Evolutionary conservation across 106 monocot genomes (phyloP).

Genomic region (Ottelia alismoides): DNA sequence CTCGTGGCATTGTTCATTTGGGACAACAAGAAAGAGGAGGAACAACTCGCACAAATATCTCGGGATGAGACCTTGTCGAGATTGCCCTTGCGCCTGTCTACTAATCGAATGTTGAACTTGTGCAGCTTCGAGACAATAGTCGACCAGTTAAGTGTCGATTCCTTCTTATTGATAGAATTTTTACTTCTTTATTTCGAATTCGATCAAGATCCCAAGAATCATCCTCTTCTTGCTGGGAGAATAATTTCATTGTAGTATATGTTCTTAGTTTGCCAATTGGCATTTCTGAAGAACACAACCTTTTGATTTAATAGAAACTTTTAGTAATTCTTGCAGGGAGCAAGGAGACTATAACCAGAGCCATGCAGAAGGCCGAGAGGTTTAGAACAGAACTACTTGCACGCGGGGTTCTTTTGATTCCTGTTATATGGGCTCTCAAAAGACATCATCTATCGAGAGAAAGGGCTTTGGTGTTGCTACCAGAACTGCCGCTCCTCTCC

Average conservation of each 20-base stretch:
- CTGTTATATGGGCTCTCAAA: conserved; percentile 65
- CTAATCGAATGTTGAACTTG: conserved; percentile 86
- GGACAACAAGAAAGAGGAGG: conserved; percentile 96
- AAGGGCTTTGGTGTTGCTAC: conserved; percentile 51
- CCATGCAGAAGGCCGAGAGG: conserved; percentile 73
- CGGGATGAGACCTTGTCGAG: conserved; percentile 90
- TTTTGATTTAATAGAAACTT: conserved; percentile 4
- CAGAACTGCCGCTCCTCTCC: conserved; percentile 50
- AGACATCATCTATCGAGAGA: conserved; percentile 33
- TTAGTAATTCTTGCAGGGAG: conserved; percentile 93
- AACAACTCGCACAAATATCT: conserved; percentile 79
- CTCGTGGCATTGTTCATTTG: conserved; percentile 83
- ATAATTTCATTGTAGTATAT: too few relatives aligned
- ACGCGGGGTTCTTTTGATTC: conserved; percentile 79
- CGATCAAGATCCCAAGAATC: too few relatives aligned
- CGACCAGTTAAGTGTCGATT: conserved; percentile 81
- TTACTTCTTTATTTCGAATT: too few relatives aligned
- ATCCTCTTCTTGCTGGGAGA: too few relatives aligned
- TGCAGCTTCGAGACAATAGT: conserved; percentile 75
- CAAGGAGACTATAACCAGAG: conserved; percentile 57
- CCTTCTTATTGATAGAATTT: too few relatives aligned
- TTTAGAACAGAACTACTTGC: conserved; percentile 81
- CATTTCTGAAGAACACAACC: too few relatives aligned
- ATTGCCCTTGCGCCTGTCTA: conserved; percentile 88
- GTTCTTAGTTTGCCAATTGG: too few relatives aligned